Conservation (phyloP, 129 eudicot species). For the Lonicera japonica region DNA sequence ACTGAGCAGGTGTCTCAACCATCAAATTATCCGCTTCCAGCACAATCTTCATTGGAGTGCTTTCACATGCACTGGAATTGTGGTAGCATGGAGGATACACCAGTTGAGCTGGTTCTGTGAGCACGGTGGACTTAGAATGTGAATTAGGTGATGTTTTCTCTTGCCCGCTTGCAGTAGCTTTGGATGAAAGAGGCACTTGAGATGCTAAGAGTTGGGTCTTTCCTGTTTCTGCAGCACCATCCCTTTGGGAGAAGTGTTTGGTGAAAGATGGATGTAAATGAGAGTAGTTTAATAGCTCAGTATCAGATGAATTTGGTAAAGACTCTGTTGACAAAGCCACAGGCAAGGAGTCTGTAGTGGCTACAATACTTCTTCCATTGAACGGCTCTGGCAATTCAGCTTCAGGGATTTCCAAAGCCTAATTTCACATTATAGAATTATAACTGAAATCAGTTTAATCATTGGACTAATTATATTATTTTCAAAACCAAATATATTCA, state of each 20-base stretch:
- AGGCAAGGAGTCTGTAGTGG: conserved; percentile 12
- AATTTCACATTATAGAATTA: conserved; percentile 10
- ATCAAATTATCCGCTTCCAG: conserved; percentile 16
- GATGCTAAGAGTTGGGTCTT: conserved; percentile 21
- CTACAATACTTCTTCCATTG: conserved; percentile 18
- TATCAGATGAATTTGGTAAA: conserved; percentile 14
- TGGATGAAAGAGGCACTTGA: conserved; percentile 12
- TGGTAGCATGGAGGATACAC: no score
- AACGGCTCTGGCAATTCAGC: conserved; percentile 70
- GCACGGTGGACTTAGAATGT: conserved; percentile 9
- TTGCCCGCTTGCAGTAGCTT: conserved; percentile 8
- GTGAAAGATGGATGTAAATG: conserved; percentile 41
- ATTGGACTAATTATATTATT: neutral
- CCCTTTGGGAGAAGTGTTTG: conserved; percentile 34
- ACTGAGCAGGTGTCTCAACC: conserved; percentile 56
- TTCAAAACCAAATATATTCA: neutral
- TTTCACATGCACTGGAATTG: conserved; percentile 14
- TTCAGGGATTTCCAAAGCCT: conserved; percentile 62
- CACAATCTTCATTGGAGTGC: conserved; percentile 49
- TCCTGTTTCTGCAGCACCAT: conserved; percentile 14
- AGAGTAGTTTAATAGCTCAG: conserved; percentile 33
- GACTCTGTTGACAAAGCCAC: conserved; percentile 15
- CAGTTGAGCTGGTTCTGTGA: conserved; percentile 11
- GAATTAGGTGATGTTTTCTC: conserved; percentile 12
- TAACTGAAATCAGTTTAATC: neutral